Base-by-base conservation (phyloP, 768 basidiomycete species). In the Sporobolomyces roseus region DNA sequence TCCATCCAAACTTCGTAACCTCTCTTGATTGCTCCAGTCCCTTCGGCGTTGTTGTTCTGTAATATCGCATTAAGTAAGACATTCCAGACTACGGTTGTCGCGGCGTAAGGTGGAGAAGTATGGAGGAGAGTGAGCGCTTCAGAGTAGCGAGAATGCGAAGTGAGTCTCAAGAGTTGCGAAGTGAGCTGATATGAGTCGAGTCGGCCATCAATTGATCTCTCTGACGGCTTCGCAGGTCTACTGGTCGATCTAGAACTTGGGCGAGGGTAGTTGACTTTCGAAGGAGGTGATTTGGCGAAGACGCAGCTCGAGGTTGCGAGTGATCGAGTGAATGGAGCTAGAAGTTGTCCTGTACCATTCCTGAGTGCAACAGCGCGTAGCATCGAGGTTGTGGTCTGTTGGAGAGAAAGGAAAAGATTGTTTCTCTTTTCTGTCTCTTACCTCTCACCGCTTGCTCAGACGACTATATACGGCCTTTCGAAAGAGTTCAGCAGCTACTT, bases 31-130 rank as follows among this genome's bases (percentile, higher is more conserved):
- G 41, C 21, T 29, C 56, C 56, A 10, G 43, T 41, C n/a, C 62
- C 62, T 13, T 54, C 45, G 12, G 8, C 14, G 2, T 45, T 30
- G n/a, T 29, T 35, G 13, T 48, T 23, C 14, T 53, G 41, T 32
- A 73, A 49, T 45, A 66, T 45, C 33, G 29, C 2, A 46, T 66
- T 48, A 51, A 73, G 61, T 43, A 73, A 53, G 33, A 51, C 53
- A 61, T 73, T 73, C 71, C 71, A 73, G 23, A 61, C 61, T 32
- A 73, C 71, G 46, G 63, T 65, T 25, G 55, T 73, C 1, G 67
- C 64, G 21, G 61, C 61, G 6, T 41, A 8, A 21, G 33, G 9
- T 2, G 61, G 71, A 0, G 71, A 35, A 4, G 60, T 23, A 14
- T 45, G 43, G 60, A 73, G 38, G 38, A 65, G 36, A 41, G 36